Percentiles rank a stretch among this genome's conserved stretches.
Conservation (phyloP, 129 eudicot genomes). For the sunflower (Helianthus annuus) region DNA sequence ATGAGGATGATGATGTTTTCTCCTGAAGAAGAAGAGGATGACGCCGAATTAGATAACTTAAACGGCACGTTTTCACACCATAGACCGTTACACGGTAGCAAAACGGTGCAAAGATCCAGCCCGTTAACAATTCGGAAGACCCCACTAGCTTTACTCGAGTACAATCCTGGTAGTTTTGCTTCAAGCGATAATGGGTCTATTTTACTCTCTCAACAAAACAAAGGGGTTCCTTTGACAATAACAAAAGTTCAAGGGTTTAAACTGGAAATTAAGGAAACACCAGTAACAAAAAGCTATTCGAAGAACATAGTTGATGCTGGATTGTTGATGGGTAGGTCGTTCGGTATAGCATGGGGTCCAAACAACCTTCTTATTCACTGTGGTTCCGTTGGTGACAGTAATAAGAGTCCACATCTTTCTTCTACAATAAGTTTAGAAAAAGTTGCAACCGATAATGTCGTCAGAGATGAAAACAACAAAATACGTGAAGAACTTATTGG, state of each 20-base stretch:
- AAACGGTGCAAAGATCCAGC: conserved; percentile 39
- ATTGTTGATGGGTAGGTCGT: conserved; percentile 89
- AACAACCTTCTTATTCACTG: conserved; percentile 83
- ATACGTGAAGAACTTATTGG: conserved; percentile 60
- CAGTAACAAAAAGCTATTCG: conserved; percentile 63
- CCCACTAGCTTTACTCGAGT: conserved; percentile 84
- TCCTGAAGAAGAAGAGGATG: conserved; percentile 64
- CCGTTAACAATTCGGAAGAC: conserved; percentile 64
- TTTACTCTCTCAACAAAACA: conserved; percentile 71
- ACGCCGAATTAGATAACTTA: conserved; percentile 26
- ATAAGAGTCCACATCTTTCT: conserved; percentile 43
- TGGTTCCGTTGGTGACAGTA: conserved; percentile 54
- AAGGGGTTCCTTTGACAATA: conserved; percentile 51
- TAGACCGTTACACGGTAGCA: conserved; percentile 33
- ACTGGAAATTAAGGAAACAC: conserved; percentile 68
- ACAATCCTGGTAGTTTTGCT: conserved; percentile 58
- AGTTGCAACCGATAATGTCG: conserved; percentile 75
- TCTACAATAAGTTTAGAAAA: conserved; percentile 72
- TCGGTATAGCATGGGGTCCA: conserved; percentile 96
- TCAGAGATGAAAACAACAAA: conserved; percentile 69
- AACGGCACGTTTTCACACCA: conserved; percentile 39
- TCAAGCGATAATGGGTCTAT: conserved; percentile 67
- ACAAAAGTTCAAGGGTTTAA: conserved; percentile 73
- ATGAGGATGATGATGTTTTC: conserved; percentile 85
- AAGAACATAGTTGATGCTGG: conserved; percentile 82